phyloP scores from a whole-genome alignment of 208 protist species.

The Trichomonas vaginalis region DNA sequence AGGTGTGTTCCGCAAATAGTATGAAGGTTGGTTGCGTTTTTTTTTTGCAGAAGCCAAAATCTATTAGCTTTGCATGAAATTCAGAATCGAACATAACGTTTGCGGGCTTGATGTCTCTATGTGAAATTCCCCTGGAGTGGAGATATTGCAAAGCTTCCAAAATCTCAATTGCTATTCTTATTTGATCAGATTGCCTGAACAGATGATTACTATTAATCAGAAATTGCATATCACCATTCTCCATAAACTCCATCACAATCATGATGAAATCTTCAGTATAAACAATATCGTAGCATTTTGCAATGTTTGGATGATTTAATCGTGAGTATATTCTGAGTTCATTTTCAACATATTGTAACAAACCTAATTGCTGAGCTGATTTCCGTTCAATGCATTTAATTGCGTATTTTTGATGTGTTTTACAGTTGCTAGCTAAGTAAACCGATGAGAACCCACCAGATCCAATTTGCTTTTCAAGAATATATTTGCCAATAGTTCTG shows the following conservation, averaged over 20 bases:
- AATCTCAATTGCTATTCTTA: not conserved
- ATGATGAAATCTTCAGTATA: not conserved
- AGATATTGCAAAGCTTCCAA: not conserved
- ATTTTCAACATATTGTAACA: not conserved
- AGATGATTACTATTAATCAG: not conserved
- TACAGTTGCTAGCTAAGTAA: not conserved
- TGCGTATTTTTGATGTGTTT: not conserved
- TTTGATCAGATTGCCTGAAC: not conserved
- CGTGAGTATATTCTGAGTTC: not conserved
- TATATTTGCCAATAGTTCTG: not conserved
- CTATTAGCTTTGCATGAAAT: not conserved
- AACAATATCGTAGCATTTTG: not conserved
- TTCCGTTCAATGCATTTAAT: not conserved
- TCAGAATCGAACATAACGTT: not conserved
- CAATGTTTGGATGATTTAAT: not conserved
- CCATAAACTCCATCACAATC: conserved; percentile 18
- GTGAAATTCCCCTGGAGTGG: not conserved
- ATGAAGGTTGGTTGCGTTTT: not conserved
- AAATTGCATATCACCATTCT: conserved; percentile 18
- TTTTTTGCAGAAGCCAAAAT: not conserved
- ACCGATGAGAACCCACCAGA: not conserved
- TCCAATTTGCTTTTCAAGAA: not conserved
- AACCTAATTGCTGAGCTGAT: not conserved
- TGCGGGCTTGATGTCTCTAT: not conserved
- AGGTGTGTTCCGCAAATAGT: not conserved